Evolutionary conservation across 1,284 basidiomycete species (phyloP), one percentile per base, ranked within the genome.

Genomic region (Ustilago cynodontis): DNA sequence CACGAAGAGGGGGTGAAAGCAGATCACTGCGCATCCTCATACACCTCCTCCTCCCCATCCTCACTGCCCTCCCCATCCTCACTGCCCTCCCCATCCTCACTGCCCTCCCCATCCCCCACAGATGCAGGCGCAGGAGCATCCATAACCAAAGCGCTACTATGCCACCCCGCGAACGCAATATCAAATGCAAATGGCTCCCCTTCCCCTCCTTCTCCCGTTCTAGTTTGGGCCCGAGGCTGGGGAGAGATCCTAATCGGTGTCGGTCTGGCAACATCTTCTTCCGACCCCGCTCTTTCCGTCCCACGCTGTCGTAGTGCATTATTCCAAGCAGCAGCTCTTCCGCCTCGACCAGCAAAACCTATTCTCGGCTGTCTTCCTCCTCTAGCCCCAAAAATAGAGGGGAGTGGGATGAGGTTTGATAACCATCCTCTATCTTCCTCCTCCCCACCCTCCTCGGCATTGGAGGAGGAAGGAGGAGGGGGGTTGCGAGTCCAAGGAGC

Each of bases 151-250:
- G 73, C 73, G 2, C 47, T 53, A 3, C 55, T 60, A 37, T 76
- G 73, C 73, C 73, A 76, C 0, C 78, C 78, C 1, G 78, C 75
- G 57, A 80, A 77, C 0, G 71, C 78, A 14, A 80, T 57, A 49
- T 80, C 78, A 31, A 74, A 80, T 8, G 69, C 78, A 57, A 77
- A 77, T 22, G 59, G 33, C 35, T 45, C 2, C 18, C 49, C n/a
- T 31, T 2, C 39, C 11, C 45, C 16, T 18, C 24, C 39, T 8
- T 16, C 28, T 26, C n/a, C 31, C 18, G 18, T n/a, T 43, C 18
- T 16, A 20, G 26, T n/a, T n/a, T n/a, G n/a, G n/a, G n/a, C n/a
- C n/a, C n/a, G n/a, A n/a, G n/a, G n/a, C 18, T 41, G 16, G 3
- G 41, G 43, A n/a, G 7, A 35, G 10, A 50, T 59, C 2, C 11